Percentiles rank a stretch among this genome's conserved stretches.
phyloP scores from a whole-genome alignment of 2,329 filamentous ascomycete genomes.

The Ophioceras dolichostomum region DNA sequence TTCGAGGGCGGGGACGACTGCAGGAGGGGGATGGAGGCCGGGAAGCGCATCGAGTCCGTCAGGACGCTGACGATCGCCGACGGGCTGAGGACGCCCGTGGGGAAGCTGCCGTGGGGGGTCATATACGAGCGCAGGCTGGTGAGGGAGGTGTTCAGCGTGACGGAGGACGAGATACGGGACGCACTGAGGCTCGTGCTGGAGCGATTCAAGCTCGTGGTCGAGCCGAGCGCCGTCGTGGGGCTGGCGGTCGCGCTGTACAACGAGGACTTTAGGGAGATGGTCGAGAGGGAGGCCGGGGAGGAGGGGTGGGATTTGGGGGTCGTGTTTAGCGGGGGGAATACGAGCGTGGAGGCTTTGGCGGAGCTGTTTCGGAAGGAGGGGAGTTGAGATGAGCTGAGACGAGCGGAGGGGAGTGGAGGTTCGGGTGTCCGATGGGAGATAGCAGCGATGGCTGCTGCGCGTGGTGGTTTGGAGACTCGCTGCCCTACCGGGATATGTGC shows the following conservation, averaged over 20 bases:
- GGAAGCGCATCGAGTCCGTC: conserved; percentile 54
- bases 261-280: conserved; percentile 64
- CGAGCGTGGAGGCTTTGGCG: conserved; percentile 39
- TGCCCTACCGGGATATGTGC: too few relatives aligned
- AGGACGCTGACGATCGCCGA: conserved; percentile 76
- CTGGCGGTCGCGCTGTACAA: conserved; percentile 75
- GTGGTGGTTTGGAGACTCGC: too few relatives aligned
- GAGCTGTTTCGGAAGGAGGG: conserved; percentile 30
- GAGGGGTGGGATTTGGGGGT: conserved; percentile 61
- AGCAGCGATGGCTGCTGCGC: too few relatives aligned
- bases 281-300: conserved; percentile 57
- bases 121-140: conserved; percentile 65
- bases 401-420: too few relatives aligned
- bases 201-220: conserved; percentile 80
- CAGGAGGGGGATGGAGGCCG: conserved; percentile 53
- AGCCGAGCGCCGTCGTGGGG: conserved; percentile 77
- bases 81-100: conserved; percentile 75
- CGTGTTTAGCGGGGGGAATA: conserved; percentile 49
- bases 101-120: conserved; percentile 61
- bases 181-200: conserved; percentile 73
- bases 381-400: too few relatives aligned
- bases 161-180: conserved; percentile 67
- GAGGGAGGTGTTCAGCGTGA: conserved; percentile 56
- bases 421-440: too few relatives aligned
- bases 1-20: conserved; percentile 80